Evolutionary conservation across 495 filamentous ascomycete genomes (phyloP).

Genomic region (Saxophila tyrrhenica): DNA sequence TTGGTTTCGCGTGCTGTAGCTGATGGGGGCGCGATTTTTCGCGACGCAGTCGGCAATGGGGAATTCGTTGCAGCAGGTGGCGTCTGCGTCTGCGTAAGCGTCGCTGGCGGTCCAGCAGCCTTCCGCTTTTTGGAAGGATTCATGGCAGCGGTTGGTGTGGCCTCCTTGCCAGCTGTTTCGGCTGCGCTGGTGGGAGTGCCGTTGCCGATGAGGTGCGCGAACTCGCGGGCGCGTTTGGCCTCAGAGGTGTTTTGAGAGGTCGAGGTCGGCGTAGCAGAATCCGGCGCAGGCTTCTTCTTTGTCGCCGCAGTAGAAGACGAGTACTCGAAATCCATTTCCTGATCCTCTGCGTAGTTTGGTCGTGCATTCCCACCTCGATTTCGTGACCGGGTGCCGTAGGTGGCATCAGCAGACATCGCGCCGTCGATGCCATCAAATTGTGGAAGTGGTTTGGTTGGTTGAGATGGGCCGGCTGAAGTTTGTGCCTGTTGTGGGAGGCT

Average conservation of each 20-base stretch:
- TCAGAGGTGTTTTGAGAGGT: conserved; percentile 10
- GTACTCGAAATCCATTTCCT: conserved; percentile 73
- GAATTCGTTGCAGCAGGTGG: conserved; percentile 16
- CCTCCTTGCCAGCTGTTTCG: conserved; percentile 45
- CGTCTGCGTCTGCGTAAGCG: neutral
- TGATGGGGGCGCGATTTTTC: conserved; percentile 11
- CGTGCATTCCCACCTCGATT: conserved; percentile 72
- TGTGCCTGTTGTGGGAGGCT: conserved; percentile 3
- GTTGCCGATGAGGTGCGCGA: conserved; percentile 1
- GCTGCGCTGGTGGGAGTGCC: conserved; percentile 51
- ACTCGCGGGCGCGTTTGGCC: conserved; percentile 1
- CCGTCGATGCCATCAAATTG: conserved; percentile 9
- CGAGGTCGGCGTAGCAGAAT: conserved; percentile 8
- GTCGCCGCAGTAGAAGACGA: conserved; percentile 6
- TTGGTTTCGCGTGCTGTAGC: conserved; percentile 41
- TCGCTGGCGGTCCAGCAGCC: conserved; percentile 32
- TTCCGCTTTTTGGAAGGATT: conserved; percentile 67
- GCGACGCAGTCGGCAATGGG: conserved; percentile 11
- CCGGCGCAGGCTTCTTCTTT: conserved; percentile 17
- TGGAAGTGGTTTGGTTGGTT: neutral
- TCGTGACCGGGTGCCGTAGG: conserved; percentile 92
- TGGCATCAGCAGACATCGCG: conserved; percentile 24
- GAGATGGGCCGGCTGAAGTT: conserved; percentile 2
- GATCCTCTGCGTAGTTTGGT: conserved; percentile 94
- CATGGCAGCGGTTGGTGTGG: conserved; percentile 51